A percentile compares a stretch with the other conserved stretches of the same genome.
Conservation (phyloP, 2,329 filamentous ascomycete species). For the Claviceps capensis region DNA sequence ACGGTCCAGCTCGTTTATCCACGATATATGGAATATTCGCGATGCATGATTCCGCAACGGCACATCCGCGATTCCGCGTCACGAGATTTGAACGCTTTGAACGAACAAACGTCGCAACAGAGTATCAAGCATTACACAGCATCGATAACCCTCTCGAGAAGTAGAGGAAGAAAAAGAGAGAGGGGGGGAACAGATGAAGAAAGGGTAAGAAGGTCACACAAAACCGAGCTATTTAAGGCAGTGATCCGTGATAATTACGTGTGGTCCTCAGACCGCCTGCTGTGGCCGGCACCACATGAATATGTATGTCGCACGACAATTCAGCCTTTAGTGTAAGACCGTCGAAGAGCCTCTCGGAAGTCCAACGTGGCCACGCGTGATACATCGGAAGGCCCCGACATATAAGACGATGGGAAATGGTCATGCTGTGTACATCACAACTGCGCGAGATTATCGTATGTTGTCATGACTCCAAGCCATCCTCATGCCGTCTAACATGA, state of each 20-base stretch:
- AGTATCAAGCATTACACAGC: background rate
- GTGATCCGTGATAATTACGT: background rate
- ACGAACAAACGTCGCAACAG: too few relatives aligned
- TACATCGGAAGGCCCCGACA: background rate
- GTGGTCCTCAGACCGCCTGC: background rate
- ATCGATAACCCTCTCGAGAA: too few relatives aligned
- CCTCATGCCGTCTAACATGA: background rate
- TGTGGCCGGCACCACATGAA: background rate
- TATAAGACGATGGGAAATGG: too few relatives aligned
- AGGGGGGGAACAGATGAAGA: background rate
- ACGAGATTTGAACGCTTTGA: too few relatives aligned
- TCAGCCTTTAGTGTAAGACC: background rate
- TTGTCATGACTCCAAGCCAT: background rate
- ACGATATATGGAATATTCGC: too few relatives aligned
- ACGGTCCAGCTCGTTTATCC: too few relatives aligned
- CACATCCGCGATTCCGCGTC: too few relatives aligned
- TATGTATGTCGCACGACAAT: background rate
- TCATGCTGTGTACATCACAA: background rate
- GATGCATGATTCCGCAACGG: too few relatives aligned
- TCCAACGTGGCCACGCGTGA: background rate
- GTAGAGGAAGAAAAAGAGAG: background rate
- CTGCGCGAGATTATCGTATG: background rate
- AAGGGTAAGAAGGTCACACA: background rate
- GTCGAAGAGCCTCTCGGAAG: background rate
- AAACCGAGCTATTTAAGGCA: too few relatives aligned